Conservation (phyloP, 2,329 filamentous ascomycete genomes). For the Biscogniauxia sp. region DNA sequence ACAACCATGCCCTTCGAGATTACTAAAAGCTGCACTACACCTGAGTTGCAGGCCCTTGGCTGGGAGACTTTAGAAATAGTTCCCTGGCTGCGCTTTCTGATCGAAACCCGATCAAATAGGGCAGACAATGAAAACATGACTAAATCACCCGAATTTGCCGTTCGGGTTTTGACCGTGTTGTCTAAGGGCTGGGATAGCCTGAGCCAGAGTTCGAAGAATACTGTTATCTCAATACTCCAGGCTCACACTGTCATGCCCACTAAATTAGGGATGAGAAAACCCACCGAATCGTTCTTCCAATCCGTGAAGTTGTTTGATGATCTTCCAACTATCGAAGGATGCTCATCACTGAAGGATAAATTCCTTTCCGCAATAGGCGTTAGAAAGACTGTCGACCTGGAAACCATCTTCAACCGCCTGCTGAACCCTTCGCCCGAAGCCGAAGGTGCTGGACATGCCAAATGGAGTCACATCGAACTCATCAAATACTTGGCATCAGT, state of each 20-base stretch:
- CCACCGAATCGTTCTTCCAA: conserved; percentile 84
- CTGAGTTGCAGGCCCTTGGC: conserved; percentile 74
- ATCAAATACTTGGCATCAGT: conserved; percentile 94
- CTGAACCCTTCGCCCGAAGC: conserved; percentile 57
- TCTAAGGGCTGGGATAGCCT: conserved; percentile 91
- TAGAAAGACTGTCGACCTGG: conserved; percentile 90
- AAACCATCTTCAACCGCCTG: conserved; percentile 87
- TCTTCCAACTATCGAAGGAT: conserved; percentile 73
- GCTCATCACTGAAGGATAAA: conserved; percentile 84
- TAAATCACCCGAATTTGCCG: conserved; percentile 69
- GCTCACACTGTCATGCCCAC: conserved; percentile 80
- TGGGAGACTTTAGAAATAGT: conserved; percentile 85
- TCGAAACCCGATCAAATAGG: conserved; percentile 63
- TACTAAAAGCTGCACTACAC: conserved; percentile 64
- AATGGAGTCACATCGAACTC: conserved; percentile 91
- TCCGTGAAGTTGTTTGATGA: conserved; percentile 96
- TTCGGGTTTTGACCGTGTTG: conserved; percentile 72
- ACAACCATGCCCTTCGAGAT: conserved; percentile 83
- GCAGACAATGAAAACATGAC: conserved; percentile 67
- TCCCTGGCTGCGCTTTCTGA: conserved; percentile 79
- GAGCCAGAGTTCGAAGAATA: conserved; percentile 62
- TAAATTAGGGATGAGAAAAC: conserved; percentile 83
- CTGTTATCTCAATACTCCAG: conserved; percentile 63
- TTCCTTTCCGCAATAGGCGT: conserved; percentile 81
- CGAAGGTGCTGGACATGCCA: conserved; percentile 52